Percentiles rank a stretch among this genome's conserved stretches.
Evolutionary conservation across 495 filamentous ascomycete species (phyloP).

Genomic region (Penicillium robsamsonii): DNA sequence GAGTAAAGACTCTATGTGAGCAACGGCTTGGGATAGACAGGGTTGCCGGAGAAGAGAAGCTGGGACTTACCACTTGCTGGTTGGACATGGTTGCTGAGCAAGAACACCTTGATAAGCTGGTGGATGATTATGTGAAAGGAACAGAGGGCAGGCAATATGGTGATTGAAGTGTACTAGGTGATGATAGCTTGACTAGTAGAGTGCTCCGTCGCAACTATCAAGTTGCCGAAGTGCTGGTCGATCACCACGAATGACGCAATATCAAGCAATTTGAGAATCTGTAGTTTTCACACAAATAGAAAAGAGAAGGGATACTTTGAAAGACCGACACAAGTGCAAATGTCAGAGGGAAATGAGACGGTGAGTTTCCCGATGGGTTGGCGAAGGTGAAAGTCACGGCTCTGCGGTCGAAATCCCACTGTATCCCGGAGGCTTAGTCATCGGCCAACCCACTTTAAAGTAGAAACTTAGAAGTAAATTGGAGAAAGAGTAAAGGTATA

Average conservation of each 20-base stretch:
- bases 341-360: constrained; percentile 5
- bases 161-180: background rate
- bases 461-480: background rate
- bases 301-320: background rate
- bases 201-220: constrained; percentile 27
- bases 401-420: constrained; percentile 44
- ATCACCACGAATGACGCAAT: constrained; percentile 18
- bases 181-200: constrained; percentile 8
- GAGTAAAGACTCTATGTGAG: background rate
- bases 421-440: constrained; percentile 41
- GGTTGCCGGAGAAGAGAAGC: constrained; percentile 20
- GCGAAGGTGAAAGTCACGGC: constrained; percentile 43
- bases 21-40: constrained; percentile 15
- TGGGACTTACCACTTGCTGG: constrained; percentile 59
- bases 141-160: background rate
- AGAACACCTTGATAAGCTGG: background rate
- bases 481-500: constrained; percentile 1
- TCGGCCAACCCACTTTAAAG: constrained; percentile 3
- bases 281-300: background rate
- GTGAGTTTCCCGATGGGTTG: constrained; percentile 34
- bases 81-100: constrained; percentile 54
- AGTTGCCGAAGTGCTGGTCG: constrained; percentile 23
- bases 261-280: background rate
- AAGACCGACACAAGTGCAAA: constrained; percentile 2
- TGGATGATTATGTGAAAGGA: background rate